A percentile compares a stretch with the other conserved stretches of the same genome.
Evolutionary conservation across 202 grass and related monocot genomes (phyloP).

Genomic region (Panicum hallii): DNA sequence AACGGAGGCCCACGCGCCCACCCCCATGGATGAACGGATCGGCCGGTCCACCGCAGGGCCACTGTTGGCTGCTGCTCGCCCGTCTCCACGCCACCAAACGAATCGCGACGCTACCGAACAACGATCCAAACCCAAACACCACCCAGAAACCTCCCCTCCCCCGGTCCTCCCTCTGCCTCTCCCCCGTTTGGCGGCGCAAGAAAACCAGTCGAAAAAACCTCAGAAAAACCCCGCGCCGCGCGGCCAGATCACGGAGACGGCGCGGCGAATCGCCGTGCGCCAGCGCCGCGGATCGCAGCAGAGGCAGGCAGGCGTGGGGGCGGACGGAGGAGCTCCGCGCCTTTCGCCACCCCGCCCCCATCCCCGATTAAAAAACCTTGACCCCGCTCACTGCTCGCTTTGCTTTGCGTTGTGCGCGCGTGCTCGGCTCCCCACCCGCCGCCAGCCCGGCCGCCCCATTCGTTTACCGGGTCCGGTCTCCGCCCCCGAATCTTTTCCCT

Average conservation of each 20-base stretch:
- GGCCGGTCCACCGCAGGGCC: constrained; percentile 4
- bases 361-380: not conserved
- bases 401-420: not conserved
- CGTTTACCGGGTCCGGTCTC: constrained; percentile 28
- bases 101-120: constrained; percentile 42
- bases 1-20: constrained; percentile 44
- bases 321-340: not conserved
- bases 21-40: not conserved
- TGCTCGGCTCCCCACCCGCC: not conserved
- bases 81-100: constrained; percentile 30
- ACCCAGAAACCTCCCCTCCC: not conserved
- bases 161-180: not conserved
- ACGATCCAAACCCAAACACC: not conserved
- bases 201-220: not conserved
- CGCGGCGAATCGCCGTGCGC: constrained; percentile 33
- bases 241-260: not conserved
- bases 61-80: not conserved
- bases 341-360: not conserved
- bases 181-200: not conserved
- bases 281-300: constrained; percentile 14
- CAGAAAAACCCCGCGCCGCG: not conserved
- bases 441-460: constrained; percentile 1
- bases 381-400: not conserved
- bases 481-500: constrained; percentile 49
- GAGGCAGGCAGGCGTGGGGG: not conserved